These are phyloP conservation scores for Rutidosis leptorrhynchoides DNA, from an alignment of 129 eudicot species.

Conservation along the genomic window DNA sequence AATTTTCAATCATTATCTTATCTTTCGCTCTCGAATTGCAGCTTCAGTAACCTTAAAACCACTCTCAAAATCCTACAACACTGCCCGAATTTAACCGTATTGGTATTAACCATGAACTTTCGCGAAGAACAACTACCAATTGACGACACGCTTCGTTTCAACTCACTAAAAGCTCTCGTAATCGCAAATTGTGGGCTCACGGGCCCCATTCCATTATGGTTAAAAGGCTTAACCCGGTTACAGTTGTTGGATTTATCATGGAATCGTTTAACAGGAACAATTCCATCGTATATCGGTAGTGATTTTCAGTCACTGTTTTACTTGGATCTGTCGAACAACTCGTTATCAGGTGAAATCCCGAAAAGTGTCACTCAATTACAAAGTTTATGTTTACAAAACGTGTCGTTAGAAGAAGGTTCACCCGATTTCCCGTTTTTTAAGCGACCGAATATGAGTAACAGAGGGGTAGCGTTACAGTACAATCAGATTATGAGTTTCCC, in stretches of 20 bases:
- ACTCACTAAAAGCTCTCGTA: slow-evolving; percentile 12
- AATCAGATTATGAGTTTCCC: slow-evolving; percentile 16
- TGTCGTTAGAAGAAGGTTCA: slow-evolving; percentile 14
- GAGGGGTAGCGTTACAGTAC: slow-evolving; percentile 13
- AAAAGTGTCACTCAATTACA: slow-evolving; percentile 3
- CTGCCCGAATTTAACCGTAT: slow-evolving; percentile 11
- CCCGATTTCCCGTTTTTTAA: slow-evolving; percentile 18
- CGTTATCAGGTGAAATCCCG: slow-evolving; percentile 16
- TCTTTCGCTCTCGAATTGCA: slow-evolving; percentile 21
- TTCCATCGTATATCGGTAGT: slow-evolving; percentile 17
- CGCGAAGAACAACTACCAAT: slow-evolving; percentile 2
- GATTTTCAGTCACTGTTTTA: slow-evolving; percentile 11
- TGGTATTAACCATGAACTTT: slow-evolving; percentile 17
- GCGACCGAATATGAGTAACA: slow-evolving; percentile 10
- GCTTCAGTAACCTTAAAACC: slow-evolving; percentile 8
- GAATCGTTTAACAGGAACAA: slow-evolving; percentile 1
- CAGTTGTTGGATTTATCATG: slow-evolving; percentile 17
- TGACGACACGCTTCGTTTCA: slow-evolving; percentile 12
- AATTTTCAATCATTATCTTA: slow-evolving; percentile 9
- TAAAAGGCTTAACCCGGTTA: not conserved
- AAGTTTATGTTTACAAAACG: slow-evolving; percentile 8
- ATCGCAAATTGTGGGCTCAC: slow-evolving; percentile 8
- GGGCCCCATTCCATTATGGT: slow-evolving; percentile 8
- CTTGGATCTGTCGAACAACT: slow-evolving; percentile 8
- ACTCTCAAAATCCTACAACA: slow-evolving; percentile 13